Conservation (phyloP, 371 early-diverging fungal species). For the Catenaria anguillulae region DNA sequence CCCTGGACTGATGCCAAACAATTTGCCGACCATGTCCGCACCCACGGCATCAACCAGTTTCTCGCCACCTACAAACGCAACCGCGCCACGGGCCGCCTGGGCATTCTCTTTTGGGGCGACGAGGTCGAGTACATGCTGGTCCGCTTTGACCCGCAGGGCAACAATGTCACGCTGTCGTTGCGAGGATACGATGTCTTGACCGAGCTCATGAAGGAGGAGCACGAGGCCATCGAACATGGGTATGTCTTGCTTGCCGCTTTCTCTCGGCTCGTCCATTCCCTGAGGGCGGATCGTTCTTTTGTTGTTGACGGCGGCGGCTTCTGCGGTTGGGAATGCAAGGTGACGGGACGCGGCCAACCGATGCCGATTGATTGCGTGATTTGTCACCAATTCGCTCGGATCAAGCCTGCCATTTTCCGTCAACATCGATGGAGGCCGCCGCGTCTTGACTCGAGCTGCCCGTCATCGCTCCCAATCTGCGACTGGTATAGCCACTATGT, state of each 20-base stretch:
- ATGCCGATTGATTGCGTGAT: too few species aligned
- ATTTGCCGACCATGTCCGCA: constrained; percentile 73
- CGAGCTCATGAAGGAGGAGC: constrained; percentile 57
- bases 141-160: constrained; percentile 50
- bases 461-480: too few species aligned
- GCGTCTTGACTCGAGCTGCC: too few species aligned
- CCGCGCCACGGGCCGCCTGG: constrained; percentile 51
- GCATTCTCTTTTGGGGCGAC: constrained; percentile 86
- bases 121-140: constrained; percentile 93
- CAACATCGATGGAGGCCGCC: too few species aligned
- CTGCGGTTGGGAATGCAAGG: too few species aligned
- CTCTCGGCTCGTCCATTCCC: neutral
- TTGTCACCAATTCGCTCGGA: too few species aligned
- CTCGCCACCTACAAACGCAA: constrained; percentile 65
- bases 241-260: neutral
- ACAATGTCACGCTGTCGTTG: constrained; percentile 57
- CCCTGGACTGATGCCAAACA: constrained; percentile 78
- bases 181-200: constrained; percentile 70
- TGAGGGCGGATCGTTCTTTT: too few species aligned
- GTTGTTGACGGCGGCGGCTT: too few species aligned
- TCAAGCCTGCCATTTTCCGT: too few species aligned
- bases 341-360: too few species aligned
- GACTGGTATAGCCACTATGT: too few species aligned
- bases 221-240: constrained; percentile 12
- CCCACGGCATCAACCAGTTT: constrained; percentile 89